Evolutionary conservation across 352 stramenopile genomes (phyloP).

Genomic region (Phytopythium mirpurense): DNA sequence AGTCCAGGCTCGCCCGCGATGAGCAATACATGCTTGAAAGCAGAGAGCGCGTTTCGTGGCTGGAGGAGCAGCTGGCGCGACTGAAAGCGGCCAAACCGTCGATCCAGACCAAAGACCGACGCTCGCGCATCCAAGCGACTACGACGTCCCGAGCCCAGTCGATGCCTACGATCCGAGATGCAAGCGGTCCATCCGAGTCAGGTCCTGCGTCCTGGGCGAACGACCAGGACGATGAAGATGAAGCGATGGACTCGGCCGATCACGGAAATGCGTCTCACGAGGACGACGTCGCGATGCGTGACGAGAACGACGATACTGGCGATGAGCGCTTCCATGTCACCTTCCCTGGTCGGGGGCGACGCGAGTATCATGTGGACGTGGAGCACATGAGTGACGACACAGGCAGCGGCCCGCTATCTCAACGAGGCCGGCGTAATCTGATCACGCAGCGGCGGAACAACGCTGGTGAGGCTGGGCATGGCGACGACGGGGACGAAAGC

Average conservation of each 20-base stretch:
- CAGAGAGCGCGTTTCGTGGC: slow-evolving; percentile 52
- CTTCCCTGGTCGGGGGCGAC: slow-evolving; percentile 19
- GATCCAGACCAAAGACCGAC: slow-evolving; percentile 9
- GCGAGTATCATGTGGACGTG: slow-evolving; percentile 55
- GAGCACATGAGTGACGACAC: slow-evolving; percentile 36
- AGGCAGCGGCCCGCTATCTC: slow-evolving; percentile 33
- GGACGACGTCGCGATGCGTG: slow-evolving; percentile 51
- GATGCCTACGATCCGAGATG: not conserved
- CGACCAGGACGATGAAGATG: slow-evolving; percentile 64
- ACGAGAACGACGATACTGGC: slow-evolving; percentile 28
- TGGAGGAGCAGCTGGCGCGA: slow-evolving; percentile 55
- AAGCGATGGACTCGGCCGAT: slow-evolving; percentile 47
- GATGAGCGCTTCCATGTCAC: slow-evolving; percentile 6
- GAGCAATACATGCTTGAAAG: slow-evolving; percentile 45
- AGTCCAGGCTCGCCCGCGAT: slow-evolving; percentile 37
- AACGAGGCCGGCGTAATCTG: slow-evolving; percentile 27
- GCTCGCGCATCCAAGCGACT: slow-evolving; percentile 8
- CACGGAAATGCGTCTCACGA: slow-evolving; percentile 34
- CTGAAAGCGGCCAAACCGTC: slow-evolving; percentile 21
- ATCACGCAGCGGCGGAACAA: slow-evolving; percentile 25
- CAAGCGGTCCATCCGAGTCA: slow-evolving; percentile 9
- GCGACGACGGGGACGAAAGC: slow-evolving; percentile 25
- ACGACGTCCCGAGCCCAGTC: slow-evolving; percentile 1
- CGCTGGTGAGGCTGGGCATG: slow-evolving; percentile 16
- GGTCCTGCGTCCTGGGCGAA: slow-evolving; percentile 62